Percentiles rank a stretch among this genome's conserved stretches.
Evolutionary conservation across 2,329 filamentous ascomycete genomes (phyloP).

Genomic region (Arachnomyces sp.): DNA sequence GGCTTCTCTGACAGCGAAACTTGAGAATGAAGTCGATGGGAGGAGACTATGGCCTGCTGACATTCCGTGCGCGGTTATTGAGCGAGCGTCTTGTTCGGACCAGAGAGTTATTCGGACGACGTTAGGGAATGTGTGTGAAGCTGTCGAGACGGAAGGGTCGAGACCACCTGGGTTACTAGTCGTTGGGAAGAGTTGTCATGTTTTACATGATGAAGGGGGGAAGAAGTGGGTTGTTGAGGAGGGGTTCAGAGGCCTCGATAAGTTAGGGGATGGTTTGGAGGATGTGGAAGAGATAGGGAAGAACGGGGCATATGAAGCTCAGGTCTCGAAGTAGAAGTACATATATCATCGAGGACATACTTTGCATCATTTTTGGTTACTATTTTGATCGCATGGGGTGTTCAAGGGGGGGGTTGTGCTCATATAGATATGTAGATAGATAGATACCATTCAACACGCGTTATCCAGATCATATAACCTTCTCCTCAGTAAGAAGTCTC

Average conservation of each 20-base stretch:
- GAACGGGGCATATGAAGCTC: not conserved
- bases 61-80: constrained; percentile 89
- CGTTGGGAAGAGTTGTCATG: constrained; percentile 74
- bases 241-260: constrained; percentile 67
- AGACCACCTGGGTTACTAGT: constrained; percentile 83
- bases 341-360: no score
- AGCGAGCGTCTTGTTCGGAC: constrained; percentile 87
- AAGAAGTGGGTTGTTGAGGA: constrained; percentile 80
- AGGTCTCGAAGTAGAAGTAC: no score
- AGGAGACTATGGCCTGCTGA: constrained; percentile 54
- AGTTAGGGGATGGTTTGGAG: constrained; percentile 24
- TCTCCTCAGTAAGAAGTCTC: no score
- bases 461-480: no score
- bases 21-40: constrained; percentile 3
- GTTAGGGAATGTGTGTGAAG: constrained; percentile 65
- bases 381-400: no score
- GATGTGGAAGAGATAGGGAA: constrained; percentile 8
- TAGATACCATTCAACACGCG: no score
- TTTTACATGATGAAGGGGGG: constrained; percentile 53
- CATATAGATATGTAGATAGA: no score
- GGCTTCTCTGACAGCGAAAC: constrained; percentile 50
- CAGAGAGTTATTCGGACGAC: constrained; percentile 89
- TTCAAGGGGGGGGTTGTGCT: no score
- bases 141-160: constrained; percentile 82
- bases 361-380: no score